phyloP scores from a whole-genome alignment of 139 green algal species.

The Asterochloris erici region DNA sequence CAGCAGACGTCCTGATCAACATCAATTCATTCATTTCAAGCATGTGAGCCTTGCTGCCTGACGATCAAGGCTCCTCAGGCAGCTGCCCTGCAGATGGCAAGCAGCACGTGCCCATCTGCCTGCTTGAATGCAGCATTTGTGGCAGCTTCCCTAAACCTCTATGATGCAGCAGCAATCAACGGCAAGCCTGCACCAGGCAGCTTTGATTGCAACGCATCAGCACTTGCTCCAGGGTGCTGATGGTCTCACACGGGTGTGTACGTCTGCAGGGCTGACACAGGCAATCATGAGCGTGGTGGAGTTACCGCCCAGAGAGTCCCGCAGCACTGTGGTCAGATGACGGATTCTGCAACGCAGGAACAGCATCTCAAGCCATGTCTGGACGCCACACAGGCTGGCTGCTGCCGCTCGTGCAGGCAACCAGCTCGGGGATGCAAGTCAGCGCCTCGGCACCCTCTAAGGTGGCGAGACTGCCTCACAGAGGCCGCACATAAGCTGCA shows the following conservation, averaged over 20 bases:
- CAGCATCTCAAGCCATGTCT: no score
- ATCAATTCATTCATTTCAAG: not conserved
- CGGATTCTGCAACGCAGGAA: not conserved
- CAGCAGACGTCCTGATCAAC: no score
- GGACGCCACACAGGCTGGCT: no score
- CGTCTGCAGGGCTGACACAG: conserved; percentile 85
- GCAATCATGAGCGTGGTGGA: conserved; percentile 92
- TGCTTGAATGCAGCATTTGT: not conserved
- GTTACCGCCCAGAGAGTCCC: conserved; percentile 94
- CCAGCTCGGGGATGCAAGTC: no score
- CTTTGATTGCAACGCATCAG: not conserved
- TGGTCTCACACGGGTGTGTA: conserved; percentile 83
- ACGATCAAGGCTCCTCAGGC: not conserved
- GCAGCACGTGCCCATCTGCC: not conserved
- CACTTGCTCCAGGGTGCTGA: conserved; percentile 65
- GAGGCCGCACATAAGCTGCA: no score
- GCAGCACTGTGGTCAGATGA: conserved; percentile 22
- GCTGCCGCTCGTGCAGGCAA: no score
- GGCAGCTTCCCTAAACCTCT: not conserved
- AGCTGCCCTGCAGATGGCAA: not conserved
- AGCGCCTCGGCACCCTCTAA: no score
- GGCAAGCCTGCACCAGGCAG: not conserved
- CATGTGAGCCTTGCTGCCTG: not conserved
- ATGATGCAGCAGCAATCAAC: not conserved
- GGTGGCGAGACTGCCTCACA: no score